These are phyloP conservation scores for Neonothopanus nambi DNA, from an alignment of 1,284 basidiomycete species.

Conservation along the genomic window DNA sequence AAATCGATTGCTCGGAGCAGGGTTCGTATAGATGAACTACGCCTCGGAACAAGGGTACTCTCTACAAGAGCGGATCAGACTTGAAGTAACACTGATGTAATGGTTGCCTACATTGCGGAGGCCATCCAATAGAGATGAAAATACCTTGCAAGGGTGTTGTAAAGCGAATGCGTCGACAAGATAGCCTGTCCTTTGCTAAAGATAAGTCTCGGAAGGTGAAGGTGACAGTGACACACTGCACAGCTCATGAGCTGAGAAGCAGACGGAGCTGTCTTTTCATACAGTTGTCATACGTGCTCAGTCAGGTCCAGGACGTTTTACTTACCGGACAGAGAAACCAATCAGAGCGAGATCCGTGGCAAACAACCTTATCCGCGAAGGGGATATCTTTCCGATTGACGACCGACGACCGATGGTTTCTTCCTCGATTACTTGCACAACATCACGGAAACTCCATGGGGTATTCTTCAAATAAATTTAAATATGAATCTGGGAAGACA, in stretches of 20 bases:
- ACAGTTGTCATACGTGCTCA: not conserved
- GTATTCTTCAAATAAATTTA: too few species aligned
- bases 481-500: not conserved
- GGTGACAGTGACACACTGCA: not conserved
- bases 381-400: constrained; percentile 3
- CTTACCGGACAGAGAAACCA: constrained; percentile 20
- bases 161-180: constrained; percentile 39
- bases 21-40: constrained; percentile 43
- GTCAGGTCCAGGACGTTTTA: not conserved
- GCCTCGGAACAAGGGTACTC: constrained; percentile 31
- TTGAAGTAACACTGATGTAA: too few species aligned
- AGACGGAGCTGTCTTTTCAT: not conserved
- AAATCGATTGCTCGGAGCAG: constrained; percentile 45
- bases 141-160: constrained; percentile 24
- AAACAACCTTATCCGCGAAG: constrained; percentile 14
- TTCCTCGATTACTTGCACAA: constrained; percentile 2
- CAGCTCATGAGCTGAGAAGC: too few species aligned
- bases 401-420: not conserved
- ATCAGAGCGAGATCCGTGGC: constrained; percentile 25
- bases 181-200: constrained; percentile 36
- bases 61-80: constrained; percentile 7
- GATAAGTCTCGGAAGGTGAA: not conserved
- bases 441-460: not conserved
- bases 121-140: constrained; percentile 26
- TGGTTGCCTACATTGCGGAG: constrained; percentile 31